Evolutionary conservation across 2,329 filamentous ascomycete species (phyloP), one percentile per base, ranked within the genome.

Genomic region (Hypoxylon sp.): DNA sequence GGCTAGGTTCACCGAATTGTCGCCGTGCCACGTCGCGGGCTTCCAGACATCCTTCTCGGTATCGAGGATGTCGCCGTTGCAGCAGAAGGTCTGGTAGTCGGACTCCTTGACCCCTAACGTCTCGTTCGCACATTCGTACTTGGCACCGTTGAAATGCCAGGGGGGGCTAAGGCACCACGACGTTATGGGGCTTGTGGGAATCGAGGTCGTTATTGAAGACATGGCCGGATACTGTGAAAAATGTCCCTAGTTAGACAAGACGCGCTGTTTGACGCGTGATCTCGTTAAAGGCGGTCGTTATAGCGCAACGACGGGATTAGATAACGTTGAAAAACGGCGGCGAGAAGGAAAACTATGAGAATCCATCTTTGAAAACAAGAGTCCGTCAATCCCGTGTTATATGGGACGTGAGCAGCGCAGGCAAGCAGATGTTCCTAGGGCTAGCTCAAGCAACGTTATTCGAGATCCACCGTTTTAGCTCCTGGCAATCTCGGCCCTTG

Each of bases 11-110:
- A 66, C 22, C 17, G 52, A 46, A 30, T 49, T 44, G 54, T 62
- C 41, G 20, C 20, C 11, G 10, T 19, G 26, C n/a, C 34, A 20
- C 26, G 22, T 22, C 53, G 48, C 26, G 28, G 30, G 28, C 41
- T 8, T 32, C 57, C 61, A 64, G 19, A 63, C 48, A 53, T 63
- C 54, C 53, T 50, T 52, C 13, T 6, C 56, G 6, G 41, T 17
- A 24, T 65, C 57, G 44, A 61, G 46, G 56, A 68, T 63, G 20
- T 50, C 49, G 34, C 65, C 65, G 50, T 68, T 20, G 59, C 65
- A 68, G 56, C 65, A 68, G 62, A 68, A 65, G 19, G 65, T 65
- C 65, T 68, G 56, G 56, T 58, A 68, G 52, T 65, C 62, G 37
- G 55, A 32, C 15, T 52, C 13, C 8, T 51, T 19, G n/a, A n/a